Evolutionary conservation across 164 flowering plant species (phyloP), one percentile per base, ranked within the genome.

Genomic region (Berberis vulgaris): DNA sequence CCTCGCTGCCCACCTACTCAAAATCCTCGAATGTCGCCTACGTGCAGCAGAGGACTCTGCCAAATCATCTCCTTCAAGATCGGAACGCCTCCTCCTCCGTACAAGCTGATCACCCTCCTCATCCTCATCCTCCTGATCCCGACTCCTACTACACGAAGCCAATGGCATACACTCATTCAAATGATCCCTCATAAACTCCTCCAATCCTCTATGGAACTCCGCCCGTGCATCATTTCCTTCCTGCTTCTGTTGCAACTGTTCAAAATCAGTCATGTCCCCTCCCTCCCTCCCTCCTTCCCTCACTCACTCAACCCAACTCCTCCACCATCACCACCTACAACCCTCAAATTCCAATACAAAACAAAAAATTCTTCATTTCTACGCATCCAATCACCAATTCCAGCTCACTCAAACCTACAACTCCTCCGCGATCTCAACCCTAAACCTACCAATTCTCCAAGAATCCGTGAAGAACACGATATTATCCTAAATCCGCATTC

Each of bases 41-140:
- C 98, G 75, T 0, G 97, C 96, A 45, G 96, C 96, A 1, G 99
- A 95, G 7, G 98, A 85, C 77, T 91, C 97, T 0, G 97, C 97
- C 57, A 95, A 72, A 65, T 91, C 97, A 77, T 88, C 97, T 7
- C 92, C 96, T 62, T 88, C 99, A n/a, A 89, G 86, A 77, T 81
- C 93, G 0, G 96, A 87, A 78, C 97, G 73, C 45, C 97, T 69
- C 68, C 97, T 82, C 62, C 96, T 78, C 50, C 96, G 78, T 38
- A 83, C 84, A 45, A 94, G 85, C 73, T 81, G 89, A 53, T 88
- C 97, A 4, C 83, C 83, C 45, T 87, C 98, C 38, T 87, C 95
- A 4, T 82, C 91, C 44, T 88, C 96, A 5, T 84, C 97, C 46
- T 86, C 94, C 9, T 75, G 77, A 41, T 74, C 85, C 1, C 82